phyloP scores from a whole-genome alignment of 768 basidiomycete species.

The Tephrocybe sp. region DNA sequence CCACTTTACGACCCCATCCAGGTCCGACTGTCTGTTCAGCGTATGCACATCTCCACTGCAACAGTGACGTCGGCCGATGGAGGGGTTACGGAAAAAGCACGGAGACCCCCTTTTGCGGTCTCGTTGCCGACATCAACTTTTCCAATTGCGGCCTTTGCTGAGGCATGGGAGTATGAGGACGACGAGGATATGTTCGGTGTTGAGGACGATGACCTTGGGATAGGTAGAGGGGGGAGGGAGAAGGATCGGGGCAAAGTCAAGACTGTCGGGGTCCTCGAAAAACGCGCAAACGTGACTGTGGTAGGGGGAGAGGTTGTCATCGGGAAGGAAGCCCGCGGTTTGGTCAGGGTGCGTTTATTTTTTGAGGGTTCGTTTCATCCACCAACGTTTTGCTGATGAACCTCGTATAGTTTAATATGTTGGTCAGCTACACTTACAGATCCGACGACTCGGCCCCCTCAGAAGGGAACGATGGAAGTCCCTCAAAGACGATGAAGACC shows the following conservation, averaged over 20 bases:
- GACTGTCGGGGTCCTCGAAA: conserved; percentile 82
- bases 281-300: conserved; percentile 84
- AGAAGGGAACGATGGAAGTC: conserved; percentile 52
- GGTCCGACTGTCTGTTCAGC: conserved; percentile 81
- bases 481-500: conserved; percentile 44
- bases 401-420: conserved; percentile 81
- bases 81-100: conserved; percentile 50
- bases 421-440: conserved; percentile 91
- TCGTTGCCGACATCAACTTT: conserved; percentile 79
- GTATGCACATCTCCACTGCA: conserved; percentile 52
- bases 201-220: conserved; percentile 43
- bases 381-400: not conserved
- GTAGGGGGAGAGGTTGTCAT: conserved; percentile 89
- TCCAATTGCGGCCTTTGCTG: conserved; percentile 86
- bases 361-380: not conserved
- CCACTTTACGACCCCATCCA: conserved; percentile 95
- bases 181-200: conserved; percentile 91
- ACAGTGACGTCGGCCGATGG: conserved; percentile 34
- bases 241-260: conserved; percentile 50
- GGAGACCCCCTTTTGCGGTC: conserved; percentile 75
- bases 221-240: conserved; percentile 37
- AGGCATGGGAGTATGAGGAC: conserved; percentile 98
- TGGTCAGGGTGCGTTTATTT: conserved; percentile 72
- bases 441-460: conserved; percentile 80
- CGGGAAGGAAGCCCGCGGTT: conserved; percentile 73